Evolutionary conservation across 2,329 filamentous ascomycete genomes (phyloP), one percentile per base, ranked within the genome.

Genomic region (Neurospora sp.): DNA sequence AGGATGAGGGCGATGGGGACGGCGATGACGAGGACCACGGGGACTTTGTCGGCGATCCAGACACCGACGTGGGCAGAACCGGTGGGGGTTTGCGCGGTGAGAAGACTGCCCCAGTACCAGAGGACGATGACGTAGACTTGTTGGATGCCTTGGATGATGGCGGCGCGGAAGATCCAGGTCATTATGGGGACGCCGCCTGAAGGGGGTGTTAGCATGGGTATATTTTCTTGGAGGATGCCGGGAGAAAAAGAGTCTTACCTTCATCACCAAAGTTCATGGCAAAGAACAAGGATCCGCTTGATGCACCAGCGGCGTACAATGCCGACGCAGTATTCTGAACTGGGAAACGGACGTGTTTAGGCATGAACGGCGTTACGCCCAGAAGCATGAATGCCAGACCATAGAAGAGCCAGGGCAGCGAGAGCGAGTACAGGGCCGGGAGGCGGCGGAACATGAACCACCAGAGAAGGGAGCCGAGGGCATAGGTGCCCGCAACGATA

Each of bases 191-290:
- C 84, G 66, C 87, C 87, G 58, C 85, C 86, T 73, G n/a, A 7
- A 58, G 15, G 17, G 36, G 19, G 9, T 38, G 66, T 72, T 70
- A 71, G 62, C 17, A 69, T 38, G 11, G 7, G n/a, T 33, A 33
- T 6, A 33, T 33, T 33, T 33, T 33, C 28, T 33, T 33, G 28
- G 28, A 33, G 28, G 28, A 33, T 33, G 5, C 28, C 28, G 28
- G 28, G 28, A 33, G 28, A 33, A 36, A 17, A 23, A 13, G 36
- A 13, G 68, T 36, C 70, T 28, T 70, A 73, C 72, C 72, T 80
- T 89, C 87, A 72, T 86, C 85, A 69, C 88, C 87, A 74, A 90
- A 90, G 76, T 90, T 90, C 66, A 90, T 83, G 4, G 88, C 84
- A 74, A 91, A 91, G 81, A 87, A 90, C 69, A 91, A 81, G 1